Evolutionary conservation across 306 rosid genomes (phyloP), one percentile per base, ranked within the genome.

Genomic region (Vigna nakashimae): DNA sequence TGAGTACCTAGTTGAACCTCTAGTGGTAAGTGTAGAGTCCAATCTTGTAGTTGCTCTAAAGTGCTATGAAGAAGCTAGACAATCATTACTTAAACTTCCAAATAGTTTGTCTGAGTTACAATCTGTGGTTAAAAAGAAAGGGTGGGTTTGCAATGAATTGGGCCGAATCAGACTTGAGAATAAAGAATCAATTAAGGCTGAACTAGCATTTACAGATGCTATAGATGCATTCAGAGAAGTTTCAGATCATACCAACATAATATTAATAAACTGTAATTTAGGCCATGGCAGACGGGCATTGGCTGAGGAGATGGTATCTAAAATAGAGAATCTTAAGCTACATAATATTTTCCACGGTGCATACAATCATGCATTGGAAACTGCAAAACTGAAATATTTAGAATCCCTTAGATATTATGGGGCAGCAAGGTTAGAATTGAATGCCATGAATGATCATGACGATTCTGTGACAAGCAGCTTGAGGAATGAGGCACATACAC

Each of bases 91-190:
- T 69, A 93, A 85, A 80, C 76, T 86, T 75, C 89, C 97, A 67
- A 87, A 92, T 76, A 80, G 87, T 69, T 88, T 90, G 49, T 79
- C 83, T 36, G 98, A 90, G 86, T 79, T 90, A 62, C 97, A 90
- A 72, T 84, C 96, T 38, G 87, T 89, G 60, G 58, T 83, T 79
- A 94, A 79, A 81, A 94, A 92, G 86, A 90, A 78, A 80, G 98
- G 98, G 65, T 94, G 98, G 98, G 97, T 94, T 57, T 92, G 85
- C 86, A 94, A 94, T 57, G 98, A 94, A 83, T 82, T 94, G 46
- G 98, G 98, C 28, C 86, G 98, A 73, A 87, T 86, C 83, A 86
- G 93, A 82, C 88, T 94, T 75, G 93, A 82, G 81, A 88, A 86
- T 59, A 92, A 81, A 79, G 97, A 94, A 50, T 65, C 91, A 67